phyloP scores from a whole-genome alignment of 495 filamentous ascomycete genomes.

The Parathielavia appendiculata region DNA sequence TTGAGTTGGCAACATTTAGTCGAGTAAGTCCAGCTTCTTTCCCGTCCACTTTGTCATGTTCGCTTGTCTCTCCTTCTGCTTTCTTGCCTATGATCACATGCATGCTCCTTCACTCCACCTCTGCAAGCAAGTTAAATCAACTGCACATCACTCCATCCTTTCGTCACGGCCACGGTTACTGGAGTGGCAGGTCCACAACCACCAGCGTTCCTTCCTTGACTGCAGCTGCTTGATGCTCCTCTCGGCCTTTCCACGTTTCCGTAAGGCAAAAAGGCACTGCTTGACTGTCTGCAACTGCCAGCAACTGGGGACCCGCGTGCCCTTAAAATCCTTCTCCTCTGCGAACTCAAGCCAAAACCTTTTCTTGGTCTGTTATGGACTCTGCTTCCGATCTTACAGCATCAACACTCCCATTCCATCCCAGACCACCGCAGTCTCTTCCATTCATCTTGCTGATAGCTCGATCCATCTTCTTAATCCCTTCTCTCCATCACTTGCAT shows the following conservation, averaged over 20 bases:
- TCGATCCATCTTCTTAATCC: conserved; percentile 49
- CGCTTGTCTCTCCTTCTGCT: no score
- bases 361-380: conserved; percentile 39
- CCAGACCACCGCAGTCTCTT: conserved; percentile 43
- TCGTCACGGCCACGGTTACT: background rate
- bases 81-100: no score
- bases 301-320: background rate
- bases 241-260: background rate
- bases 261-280: background rate
- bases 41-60: no score
- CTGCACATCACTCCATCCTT: background rate
- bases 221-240: background rate
- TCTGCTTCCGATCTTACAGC: conserved; percentile 49
- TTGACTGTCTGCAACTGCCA: background rate
- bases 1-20: no score
- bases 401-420: conserved; percentile 43
- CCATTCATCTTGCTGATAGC: conserved; percentile 52
- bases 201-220: background rate
- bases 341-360: conserved; percentile 28
- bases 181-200: background rate
- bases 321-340: background rate
- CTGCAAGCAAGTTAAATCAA: no score
- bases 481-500: conserved; percentile 44
- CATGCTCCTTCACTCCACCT: no score
- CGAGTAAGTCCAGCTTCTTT: no score